These are phyloP conservation scores for Cucurbita moschata DNA, from an alignment of 306 rosid genomes.

Conservation along the genomic window DNA sequence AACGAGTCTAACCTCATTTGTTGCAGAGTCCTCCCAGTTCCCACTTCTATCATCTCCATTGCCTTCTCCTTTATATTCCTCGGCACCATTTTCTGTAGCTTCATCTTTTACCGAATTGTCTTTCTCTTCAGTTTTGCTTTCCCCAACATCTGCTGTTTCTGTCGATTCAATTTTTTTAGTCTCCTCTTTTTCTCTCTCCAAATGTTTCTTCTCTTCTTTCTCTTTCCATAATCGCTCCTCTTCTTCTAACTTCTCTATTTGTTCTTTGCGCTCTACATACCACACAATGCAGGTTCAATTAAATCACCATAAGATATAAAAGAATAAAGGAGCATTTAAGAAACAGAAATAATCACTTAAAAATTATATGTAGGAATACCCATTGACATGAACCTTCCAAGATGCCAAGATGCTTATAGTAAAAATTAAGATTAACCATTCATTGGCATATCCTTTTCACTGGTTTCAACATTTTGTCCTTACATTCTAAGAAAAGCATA, in stretches of 20 bases:
- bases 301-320: neutral
- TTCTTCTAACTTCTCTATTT: constrained; percentile 86
- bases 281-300: neutral
- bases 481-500: neutral
- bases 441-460: neutral
- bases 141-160: constrained; percentile 32
- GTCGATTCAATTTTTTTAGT: constrained; percentile 43
- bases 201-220: constrained; percentile 33
- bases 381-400: neutral
- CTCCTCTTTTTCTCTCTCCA: constrained; percentile 43
- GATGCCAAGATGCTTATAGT: neutral
- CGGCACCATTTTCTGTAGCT: constrained; percentile 24
- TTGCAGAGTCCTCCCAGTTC: constrained; percentile 22
- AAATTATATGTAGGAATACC: neutral
- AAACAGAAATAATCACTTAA: neutral
- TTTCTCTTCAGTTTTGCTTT: constrained; percentile 19
- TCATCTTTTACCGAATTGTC: constrained; percentile 18
- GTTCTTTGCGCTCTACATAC: constrained; percentile 75
- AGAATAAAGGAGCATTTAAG: neutral
- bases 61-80: constrained; percentile 23
- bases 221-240: constrained; percentile 66
- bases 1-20: constrained; percentile 34
- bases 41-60: constrained; percentile 27
- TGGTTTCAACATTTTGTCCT: neutral
- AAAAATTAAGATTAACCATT: neutral